Evolutionary conservation across 2,329 filamentous ascomycete species (phyloP).

Genomic region (Epichloe aotearoae): DNA sequence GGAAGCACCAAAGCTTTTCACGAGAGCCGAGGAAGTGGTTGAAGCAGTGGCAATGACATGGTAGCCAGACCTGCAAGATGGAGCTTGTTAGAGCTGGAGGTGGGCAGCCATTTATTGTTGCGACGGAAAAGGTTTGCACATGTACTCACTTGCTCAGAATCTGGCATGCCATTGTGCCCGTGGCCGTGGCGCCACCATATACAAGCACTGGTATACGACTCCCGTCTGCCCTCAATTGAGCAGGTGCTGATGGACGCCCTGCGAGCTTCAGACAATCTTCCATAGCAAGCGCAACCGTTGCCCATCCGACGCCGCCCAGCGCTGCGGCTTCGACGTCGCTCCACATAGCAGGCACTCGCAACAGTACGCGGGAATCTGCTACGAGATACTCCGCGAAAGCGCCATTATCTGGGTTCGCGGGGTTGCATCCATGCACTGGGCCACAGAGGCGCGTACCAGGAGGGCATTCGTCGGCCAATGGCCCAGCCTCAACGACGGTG

Average conservation of each 20-base stretch:
- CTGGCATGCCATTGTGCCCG: conserved; percentile 17
- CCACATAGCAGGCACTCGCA: conserved; percentile 11
- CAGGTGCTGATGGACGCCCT: conserved; percentile 4
- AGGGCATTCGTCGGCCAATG: neutral
- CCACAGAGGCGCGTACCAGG: neutral
- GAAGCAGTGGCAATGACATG: neutral
- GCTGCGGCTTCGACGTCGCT: conserved; percentile 12
- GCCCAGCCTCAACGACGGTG: conserved; percentile 4
- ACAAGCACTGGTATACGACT: conserved; percentile 13
- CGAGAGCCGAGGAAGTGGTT: neutral
- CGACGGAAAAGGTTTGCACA: too few relatives aligned
- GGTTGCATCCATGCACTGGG: neutral
- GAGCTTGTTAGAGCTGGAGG: neutral
- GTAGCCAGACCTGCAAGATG: conserved; percentile 1
- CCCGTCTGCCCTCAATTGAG: neutral
- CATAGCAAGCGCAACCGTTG: conserved; percentile 11
- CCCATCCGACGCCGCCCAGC: conserved; percentile 13
- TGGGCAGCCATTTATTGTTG: too few relatives aligned
- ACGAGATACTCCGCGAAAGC: conserved; percentile 1
- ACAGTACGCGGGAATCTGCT: conserved; percentile 3
- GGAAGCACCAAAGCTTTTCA: neutral
- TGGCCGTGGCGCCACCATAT: conserved; percentile 17
- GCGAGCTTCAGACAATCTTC: conserved; percentile 3
- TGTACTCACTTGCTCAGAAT: conserved; percentile 13
- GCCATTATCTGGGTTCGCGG: neutral